These are phyloP conservation scores for Podospora pseudocomata DNA, from an alignment of 495 filamentous ascomycete species.

Conservation along the genomic window DNA sequence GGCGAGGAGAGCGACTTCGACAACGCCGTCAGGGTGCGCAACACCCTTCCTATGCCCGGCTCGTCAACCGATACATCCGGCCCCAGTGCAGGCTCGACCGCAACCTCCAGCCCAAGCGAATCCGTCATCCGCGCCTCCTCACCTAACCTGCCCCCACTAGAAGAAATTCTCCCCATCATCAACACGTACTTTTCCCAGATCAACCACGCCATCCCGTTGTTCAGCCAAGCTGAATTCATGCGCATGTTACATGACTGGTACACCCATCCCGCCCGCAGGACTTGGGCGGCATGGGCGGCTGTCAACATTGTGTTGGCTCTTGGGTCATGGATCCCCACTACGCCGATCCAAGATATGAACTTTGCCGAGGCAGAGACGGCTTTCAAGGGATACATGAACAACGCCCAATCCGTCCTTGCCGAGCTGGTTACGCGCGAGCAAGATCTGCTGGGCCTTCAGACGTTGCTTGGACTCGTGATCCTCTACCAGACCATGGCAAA, in stretches of 20 bases:
- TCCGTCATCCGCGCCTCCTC: background rate
- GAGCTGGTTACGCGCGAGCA: constrained; percentile 32
- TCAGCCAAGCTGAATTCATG: constrained; percentile 28
- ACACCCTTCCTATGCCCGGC: background rate
- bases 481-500: constrained; percentile 29
- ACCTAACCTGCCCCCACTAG: constrained; percentile 25
- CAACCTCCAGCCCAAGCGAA: background rate
- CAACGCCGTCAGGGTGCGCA: background rate
- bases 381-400: constrained; percentile 27
- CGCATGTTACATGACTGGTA: constrained; percentile 29
- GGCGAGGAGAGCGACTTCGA: background rate
- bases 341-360: constrained; percentile 17
- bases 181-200: constrained; percentile 32
- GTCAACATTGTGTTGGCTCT: constrained; percentile 34
- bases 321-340: constrained; percentile 22
- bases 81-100: background rate
- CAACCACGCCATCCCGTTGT: constrained; percentile 33
- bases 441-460: constrained; percentile 31
- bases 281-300: constrained; percentile 25
- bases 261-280: constrained; percentile 10
- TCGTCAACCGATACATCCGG: background rate
- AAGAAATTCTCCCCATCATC: constrained; percentile 27
- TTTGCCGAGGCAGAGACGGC: constrained; percentile 19
- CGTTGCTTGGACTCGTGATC: constrained; percentile 32
- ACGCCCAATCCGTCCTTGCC: constrained; percentile 31